Conservation (phyloP, 2,329 filamentous ascomycete genomes). For the Fusarium siculi region DNA sequence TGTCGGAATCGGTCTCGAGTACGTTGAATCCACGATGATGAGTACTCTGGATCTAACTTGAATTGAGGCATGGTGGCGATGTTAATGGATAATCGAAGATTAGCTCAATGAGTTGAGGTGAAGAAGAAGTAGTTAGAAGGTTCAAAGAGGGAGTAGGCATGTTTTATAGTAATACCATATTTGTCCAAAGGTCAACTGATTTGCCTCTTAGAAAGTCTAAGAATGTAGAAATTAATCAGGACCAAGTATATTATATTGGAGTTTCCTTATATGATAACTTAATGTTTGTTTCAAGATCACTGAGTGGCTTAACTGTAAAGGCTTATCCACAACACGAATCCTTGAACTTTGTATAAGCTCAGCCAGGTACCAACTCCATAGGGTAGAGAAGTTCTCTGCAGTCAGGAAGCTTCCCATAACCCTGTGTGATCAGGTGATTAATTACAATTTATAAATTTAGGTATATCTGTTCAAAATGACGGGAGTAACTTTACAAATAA, state of each 20-base stretch:
- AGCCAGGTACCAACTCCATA: not conserved
- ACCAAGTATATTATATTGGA: rapidly evolving
- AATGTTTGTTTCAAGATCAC: too few relatives aligned
- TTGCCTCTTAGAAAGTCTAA: not conserved
- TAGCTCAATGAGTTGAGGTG: rapidly evolving
- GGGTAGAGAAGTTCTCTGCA: too few relatives aligned
- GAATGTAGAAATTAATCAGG: rapidly evolving
- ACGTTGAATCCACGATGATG: not conserved
- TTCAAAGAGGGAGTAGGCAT: too few relatives aligned
- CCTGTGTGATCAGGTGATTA: too few relatives aligned
- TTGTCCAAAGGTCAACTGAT: too few relatives aligned
- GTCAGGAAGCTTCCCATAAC: too few relatives aligned
- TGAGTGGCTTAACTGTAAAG: rapidly evolving
- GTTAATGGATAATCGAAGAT: not conserved
- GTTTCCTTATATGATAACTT: not conserved
- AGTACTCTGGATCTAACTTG: not conserved
- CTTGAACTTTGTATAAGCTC: not conserved
- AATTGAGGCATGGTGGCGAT: not conserved
- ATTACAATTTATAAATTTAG: too few relatives aligned
- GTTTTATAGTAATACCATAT: too few relatives aligned
- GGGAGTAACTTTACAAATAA: rapidly evolving
- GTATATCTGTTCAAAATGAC: too few relatives aligned
- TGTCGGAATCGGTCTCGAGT: rapidly evolving
- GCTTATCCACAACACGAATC: not conserved
- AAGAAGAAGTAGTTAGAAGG: not conserved